These are phyloP conservation scores for Fraxinus baroniana DNA, from an alignment of 305 asterid genomes.

Conservation along the genomic window DNA sequence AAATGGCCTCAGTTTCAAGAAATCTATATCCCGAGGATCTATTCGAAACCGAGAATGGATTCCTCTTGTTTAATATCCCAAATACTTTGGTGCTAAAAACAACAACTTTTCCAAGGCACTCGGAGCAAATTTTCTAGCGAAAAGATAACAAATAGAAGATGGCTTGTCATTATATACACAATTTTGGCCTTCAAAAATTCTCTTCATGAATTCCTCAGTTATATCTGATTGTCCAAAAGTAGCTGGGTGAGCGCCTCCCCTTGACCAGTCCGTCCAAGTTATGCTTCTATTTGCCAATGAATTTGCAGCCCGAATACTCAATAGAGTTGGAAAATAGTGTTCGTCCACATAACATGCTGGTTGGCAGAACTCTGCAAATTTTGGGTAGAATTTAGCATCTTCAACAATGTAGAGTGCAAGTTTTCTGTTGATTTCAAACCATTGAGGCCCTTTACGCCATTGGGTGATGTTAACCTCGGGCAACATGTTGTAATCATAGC, in stretches of 20 bases:
- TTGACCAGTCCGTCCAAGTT: conserved; percentile 68
- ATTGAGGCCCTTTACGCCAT: conserved; percentile 64
- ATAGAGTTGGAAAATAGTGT: conserved; percentile 60
- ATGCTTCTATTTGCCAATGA: conserved; percentile 50
- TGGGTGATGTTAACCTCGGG: conserved; percentile 45
- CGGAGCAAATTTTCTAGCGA: conserved; percentile 60
- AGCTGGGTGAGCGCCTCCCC: conserved; percentile 66
- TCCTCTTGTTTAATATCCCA: conserved; percentile 32
- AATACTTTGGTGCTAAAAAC: conserved; percentile 34
- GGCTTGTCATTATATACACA: conserved; percentile 52
- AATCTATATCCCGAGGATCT: neutral
- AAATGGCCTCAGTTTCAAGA: neutral
- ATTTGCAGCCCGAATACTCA: conserved; percentile 38
- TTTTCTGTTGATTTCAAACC: conserved; percentile 49
- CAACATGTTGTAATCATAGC: conserved; percentile 43
- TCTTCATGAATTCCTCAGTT: conserved; percentile 36
- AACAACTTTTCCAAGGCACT: conserved; percentile 44
- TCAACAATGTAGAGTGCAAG: conserved; percentile 43
- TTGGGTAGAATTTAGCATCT: conserved; percentile 42
- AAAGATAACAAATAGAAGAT: conserved; percentile 43
- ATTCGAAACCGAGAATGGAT: neutral
- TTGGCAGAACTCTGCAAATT: conserved; percentile 47
- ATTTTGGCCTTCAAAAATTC: conserved; percentile 20
- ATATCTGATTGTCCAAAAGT: conserved; percentile 42
- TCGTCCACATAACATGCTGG: conserved; percentile 62